These are phyloP conservation scores for Botrytis hyacinthi DNA, from an alignment of 2,329 filamentous ascomycete genomes.

Conservation along the genomic window DNA sequence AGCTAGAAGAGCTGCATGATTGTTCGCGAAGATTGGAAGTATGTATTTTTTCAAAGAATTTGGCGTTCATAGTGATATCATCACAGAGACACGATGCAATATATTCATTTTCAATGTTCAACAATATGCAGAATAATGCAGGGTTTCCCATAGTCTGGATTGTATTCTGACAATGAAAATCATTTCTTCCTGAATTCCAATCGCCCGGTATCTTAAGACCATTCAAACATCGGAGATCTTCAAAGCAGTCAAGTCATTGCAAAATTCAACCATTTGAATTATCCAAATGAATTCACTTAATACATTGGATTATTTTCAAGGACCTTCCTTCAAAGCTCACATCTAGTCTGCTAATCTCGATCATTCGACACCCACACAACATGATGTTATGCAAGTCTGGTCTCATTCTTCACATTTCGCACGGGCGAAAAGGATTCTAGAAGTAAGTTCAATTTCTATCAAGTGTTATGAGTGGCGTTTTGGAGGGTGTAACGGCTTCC, in stretches of 20 bases:
- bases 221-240: neutral
- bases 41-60: conserved; percentile 9
- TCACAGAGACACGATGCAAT: conserved; percentile 11
- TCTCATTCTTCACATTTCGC: neutral
- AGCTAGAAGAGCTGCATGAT: conserved; percentile 43
- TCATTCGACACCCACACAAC: neutral
- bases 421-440: neutral
- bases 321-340: neutral
- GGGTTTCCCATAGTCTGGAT: neutral
- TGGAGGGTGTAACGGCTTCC: conserved; percentile 1
- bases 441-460: neutral
- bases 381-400: conserved; percentile 16
- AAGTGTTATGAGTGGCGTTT: neutral
- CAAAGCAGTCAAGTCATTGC: neutral
- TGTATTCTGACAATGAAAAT: neutral
- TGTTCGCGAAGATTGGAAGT: conserved; percentile 5
- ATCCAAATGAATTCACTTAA: neutral
- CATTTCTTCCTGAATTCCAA: neutral
- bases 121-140: neutral
- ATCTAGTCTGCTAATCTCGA: neutral
- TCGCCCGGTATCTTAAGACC: neutral
- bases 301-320: neutral
- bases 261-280: neutral
- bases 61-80: conserved; percentile 14
- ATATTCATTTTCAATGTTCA: conserved; percentile 16